Percentiles rank a stretch among this genome's conserved stretches.
phyloP scores from a whole-genome alignment of 1,284 basidiomycete species.

The Mrakiaceae sp. region DNA sequence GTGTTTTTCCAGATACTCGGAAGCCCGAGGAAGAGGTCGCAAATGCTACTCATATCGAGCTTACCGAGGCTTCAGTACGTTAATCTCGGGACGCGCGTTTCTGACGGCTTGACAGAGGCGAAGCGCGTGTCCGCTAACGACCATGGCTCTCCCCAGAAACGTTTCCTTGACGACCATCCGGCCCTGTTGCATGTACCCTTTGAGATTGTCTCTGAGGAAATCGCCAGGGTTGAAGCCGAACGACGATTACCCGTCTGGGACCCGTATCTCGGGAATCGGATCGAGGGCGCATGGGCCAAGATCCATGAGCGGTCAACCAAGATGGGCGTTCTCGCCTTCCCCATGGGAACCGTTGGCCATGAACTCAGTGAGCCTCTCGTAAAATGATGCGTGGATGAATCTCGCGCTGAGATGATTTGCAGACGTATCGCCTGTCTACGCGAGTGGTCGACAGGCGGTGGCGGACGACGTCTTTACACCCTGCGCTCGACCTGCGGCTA shows the following conservation, averaged over 20 bases:
- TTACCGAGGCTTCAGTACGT: no score
- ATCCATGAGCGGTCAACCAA: background rate
- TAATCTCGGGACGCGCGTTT: no score
- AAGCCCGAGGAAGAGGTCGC: no score
- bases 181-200: no score
- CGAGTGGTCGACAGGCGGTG: background rate
- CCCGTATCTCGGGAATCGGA: constrained; percentile 10
- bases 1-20: no score
- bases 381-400: background rate
- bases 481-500: background rate
- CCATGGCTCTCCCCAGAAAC: no score
- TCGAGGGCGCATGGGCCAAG: constrained; percentile 11
- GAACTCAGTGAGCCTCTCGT: constrained; percentile 11
- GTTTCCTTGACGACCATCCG: no score
- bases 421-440: constrained; percentile 13
- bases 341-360: constrained; percentile 2
- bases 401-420: background rate
- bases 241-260: background rate
- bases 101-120: no score
- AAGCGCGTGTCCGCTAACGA: no score
- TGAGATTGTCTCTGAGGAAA: no score
- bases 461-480: constrained; percentile 10
- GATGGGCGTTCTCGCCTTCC: constrained; percentile 6
- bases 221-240: no score
- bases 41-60: no score